A percentile compares a stretch with the other conserved stretches of the same genome.
Conservation (phyloP, 345 rosid genomes). For the Bruguiera sexangula region DNA sequence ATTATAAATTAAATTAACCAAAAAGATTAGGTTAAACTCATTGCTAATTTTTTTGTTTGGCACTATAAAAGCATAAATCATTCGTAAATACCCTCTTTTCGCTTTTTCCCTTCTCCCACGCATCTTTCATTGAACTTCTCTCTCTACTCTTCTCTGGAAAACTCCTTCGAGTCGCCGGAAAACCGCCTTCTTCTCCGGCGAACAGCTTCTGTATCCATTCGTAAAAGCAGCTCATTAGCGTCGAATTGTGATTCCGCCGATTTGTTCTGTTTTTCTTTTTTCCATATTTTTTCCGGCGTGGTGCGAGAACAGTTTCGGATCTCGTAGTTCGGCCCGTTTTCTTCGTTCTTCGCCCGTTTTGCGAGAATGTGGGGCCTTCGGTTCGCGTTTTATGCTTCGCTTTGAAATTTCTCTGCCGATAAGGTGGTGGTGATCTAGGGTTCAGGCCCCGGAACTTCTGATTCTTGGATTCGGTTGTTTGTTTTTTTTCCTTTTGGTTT, state of each 20-base stretch:
- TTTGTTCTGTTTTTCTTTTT: conserved; percentile 2
- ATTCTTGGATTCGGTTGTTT: conserved; percentile 3
- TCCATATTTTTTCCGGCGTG: conserved; percentile 7
- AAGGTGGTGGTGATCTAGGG: conserved; percentile 83
- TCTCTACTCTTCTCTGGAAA: conserved; percentile 30
- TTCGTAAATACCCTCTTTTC: conserved; percentile 17
- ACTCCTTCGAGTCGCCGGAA: conserved; percentile 39
- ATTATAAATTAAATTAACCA: no score
- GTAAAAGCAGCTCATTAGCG: conserved; percentile 6
- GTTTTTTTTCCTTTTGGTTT: no score
- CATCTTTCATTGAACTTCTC: conserved; percentile 6
- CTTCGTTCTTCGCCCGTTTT: conserved; percentile 34
- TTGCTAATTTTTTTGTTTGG: conserved; percentile 27
- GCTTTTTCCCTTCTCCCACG: conserved; percentile 18
- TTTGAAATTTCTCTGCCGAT: conserved; percentile 25
- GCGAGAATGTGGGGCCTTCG: conserved; percentile 64
- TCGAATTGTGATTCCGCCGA: not conserved
- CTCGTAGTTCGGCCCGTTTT: conserved; percentile 51
- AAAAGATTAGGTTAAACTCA: not conserved
- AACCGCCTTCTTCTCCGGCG: conserved; percentile 35
- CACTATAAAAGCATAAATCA: conserved; percentile 68
- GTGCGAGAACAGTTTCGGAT: conserved; percentile 48
- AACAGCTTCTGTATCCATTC: not conserved
- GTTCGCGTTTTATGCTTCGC: conserved; percentile 30
- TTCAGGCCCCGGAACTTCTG: conserved; percentile 35